These are phyloP conservation scores for Aspergillus felis DNA, from an alignment of 2,329 filamentous ascomycete genomes.

Conservation along the genomic window DNA sequence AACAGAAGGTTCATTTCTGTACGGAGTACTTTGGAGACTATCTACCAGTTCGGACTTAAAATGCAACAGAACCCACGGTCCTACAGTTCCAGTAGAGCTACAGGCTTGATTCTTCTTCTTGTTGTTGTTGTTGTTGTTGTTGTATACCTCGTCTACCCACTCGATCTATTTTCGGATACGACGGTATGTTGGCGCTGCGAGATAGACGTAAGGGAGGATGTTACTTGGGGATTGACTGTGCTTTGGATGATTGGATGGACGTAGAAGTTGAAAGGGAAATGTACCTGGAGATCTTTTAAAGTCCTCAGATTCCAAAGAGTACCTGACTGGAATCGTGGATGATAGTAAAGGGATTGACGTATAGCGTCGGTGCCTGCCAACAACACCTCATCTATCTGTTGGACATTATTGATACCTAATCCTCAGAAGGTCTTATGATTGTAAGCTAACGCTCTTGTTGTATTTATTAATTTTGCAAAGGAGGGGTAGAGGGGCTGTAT, in stretches of 20 bases:
- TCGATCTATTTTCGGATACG: neutral
- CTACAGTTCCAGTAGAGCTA: neutral
- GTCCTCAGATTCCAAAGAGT: neutral
- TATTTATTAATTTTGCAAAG: neutral
- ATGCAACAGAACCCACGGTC: no score
- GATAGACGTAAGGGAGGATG: neutral
- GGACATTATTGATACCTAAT: neutral
- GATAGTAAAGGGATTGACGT: neutral
- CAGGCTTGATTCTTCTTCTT: neutral
- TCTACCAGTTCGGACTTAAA: neutral
- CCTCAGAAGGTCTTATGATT: neutral
- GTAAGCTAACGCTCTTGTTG: neutral
- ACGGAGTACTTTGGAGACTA: neutral
- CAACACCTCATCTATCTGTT: neutral
- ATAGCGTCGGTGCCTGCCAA: neutral
- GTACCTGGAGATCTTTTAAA: neutral
- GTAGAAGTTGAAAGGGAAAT: neutral
- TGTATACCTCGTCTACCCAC: neutral
- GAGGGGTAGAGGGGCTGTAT: neutral
- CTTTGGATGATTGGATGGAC: neutral
- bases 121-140: neutral
- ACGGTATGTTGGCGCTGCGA: neutral
- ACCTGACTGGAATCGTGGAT: neutral
- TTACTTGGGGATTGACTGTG: neutral
- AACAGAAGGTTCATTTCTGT: neutral